These are phyloP conservation scores for Coemansia sp. DNA, from an alignment of 192 early-diverging fungal genomes.

Conservation along the genomic window DNA sequence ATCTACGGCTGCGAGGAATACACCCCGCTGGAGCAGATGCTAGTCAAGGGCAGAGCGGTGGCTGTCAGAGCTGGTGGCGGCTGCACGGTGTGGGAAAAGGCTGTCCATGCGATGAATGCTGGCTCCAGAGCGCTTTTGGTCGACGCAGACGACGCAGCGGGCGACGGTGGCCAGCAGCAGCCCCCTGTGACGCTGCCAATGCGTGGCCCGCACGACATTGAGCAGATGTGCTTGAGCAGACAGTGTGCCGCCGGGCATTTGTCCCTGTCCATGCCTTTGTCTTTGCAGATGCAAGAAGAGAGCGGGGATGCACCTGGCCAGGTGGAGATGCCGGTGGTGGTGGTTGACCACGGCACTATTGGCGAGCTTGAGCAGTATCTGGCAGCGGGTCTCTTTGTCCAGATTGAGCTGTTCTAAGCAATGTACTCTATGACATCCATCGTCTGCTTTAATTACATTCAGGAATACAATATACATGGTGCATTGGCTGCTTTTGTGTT, in stretches of 20 bases:
- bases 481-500: not conserved
- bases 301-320: not conserved
- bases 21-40: slow-evolving; percentile 27
- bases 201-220: not conserved
- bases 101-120: slow-evolving; percentile 39
- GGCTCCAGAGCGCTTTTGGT: slow-evolving; percentile 42
- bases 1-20: slow-evolving; percentile 46
- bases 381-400: slow-evolving; percentile 24
- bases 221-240: slow-evolving; percentile 14
- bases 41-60: slow-evolving; percentile 28
- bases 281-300: not conserved
- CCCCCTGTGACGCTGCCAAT: not conserved
- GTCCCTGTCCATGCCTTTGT: not conserved
- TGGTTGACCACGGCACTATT: slow-evolving; percentile 26
- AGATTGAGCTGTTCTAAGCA: slow-evolving; percentile 26
- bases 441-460: not conserved
- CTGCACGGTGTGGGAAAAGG: slow-evolving; percentile 41
- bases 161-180: not conserved
- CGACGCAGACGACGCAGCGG: slow-evolving; percentile 6
- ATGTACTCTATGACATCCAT: not conserved
- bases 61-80: slow-evolving; percentile 32
- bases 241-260: not conserved
- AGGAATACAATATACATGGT: not conserved
- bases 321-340: slow-evolving; percentile 35
- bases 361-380: slow-evolving; percentile 39